Base-by-base conservation (phyloP, 2,329 filamentous ascomycete genomes). In the Plectosphaerella sp. region DNA sequence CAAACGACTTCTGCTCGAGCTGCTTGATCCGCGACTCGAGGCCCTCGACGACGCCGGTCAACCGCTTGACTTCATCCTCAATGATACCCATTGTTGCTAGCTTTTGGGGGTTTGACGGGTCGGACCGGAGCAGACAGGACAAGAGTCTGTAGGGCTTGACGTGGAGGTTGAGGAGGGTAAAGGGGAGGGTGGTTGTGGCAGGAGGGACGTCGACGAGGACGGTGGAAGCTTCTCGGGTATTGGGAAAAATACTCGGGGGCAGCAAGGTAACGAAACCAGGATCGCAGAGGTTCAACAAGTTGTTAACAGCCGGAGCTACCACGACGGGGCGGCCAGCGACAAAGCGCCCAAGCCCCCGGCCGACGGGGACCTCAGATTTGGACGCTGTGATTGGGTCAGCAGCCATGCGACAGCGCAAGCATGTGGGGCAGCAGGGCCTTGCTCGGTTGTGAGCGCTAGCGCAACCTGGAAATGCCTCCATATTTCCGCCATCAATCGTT, bases 1-100 rank as follows among this genome's bases (percentile, higher is more conserved):
- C 79, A 55, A 78, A 74, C 62, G 94, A 77, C 68, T 84, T 85
- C 66, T 80, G 73, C 74, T 99, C 94, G 61, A 99, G 83, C 67
- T 89, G 82, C 72, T 88, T 86, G 64, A 99, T 88, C 66, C 93
- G 88, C 68, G 83, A 77, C 75, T 97, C 91, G 63, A 99, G 87
- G 74, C 84, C 83, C 69, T 83, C 78, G 70, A 97, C 86, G 66
- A 91, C 83, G 75, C 87, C 83, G 77, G 92, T 91, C 66, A 97
- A 84, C 74, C 87, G 82, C 72, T 91, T 85, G 68, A 96, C 84
- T 70, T 91, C 84, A 68, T 94, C 89, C 69, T 89, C 87, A 73
- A 93, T 86, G 69, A 89, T 88, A 73, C 91, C 89, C 92, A 97
- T 97, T 80, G 72, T 80, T 73, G 71, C 68, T 63, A 47, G 5